Evolutionary conservation across 1,284 basidiomycete species (phyloP).

Genomic region (Polyporus tsugae): DNA sequence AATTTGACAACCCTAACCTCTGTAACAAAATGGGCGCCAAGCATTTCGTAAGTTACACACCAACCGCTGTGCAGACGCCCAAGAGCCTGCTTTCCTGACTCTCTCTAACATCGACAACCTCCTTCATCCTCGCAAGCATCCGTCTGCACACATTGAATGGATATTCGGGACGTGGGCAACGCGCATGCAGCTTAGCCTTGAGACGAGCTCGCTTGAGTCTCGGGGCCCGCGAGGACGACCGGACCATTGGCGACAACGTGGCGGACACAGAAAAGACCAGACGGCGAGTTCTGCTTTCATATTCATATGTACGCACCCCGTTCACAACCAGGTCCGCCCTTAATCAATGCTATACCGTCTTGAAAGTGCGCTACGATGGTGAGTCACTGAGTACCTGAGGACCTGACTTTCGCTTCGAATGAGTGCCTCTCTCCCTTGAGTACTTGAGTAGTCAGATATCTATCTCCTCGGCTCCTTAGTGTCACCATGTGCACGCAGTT

Average conservation of each 20-base stretch:
- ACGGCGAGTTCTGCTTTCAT: conserved; percentile 1
- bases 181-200: background rate
- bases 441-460: background rate
- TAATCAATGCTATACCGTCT: background rate
- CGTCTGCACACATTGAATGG: background rate
- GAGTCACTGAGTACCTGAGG: background rate
- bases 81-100: background rate
- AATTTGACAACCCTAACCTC: background rate
- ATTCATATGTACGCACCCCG: background rate
- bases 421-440: background rate
- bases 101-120: background rate
- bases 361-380: background rate
- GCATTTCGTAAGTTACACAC: too few relatives aligned
- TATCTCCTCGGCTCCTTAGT: background rate
- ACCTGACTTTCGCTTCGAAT: background rate
- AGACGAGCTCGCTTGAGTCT: background rate
- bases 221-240: background rate
- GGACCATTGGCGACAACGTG: background rate
- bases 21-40: background rate
- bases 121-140: background rate
- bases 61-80: background rate
- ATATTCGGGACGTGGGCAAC: background rate
- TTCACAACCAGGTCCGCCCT: background rate
- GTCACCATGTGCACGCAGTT: background rate
- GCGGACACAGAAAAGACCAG: background rate